A percentile compares a stretch with the other conserved stretches of the same genome.
These are phyloP conservation scores for Rhodotorula sp. DNA, from an alignment of 1,284 basidiomycete species.

Conservation along the genomic window DNA sequence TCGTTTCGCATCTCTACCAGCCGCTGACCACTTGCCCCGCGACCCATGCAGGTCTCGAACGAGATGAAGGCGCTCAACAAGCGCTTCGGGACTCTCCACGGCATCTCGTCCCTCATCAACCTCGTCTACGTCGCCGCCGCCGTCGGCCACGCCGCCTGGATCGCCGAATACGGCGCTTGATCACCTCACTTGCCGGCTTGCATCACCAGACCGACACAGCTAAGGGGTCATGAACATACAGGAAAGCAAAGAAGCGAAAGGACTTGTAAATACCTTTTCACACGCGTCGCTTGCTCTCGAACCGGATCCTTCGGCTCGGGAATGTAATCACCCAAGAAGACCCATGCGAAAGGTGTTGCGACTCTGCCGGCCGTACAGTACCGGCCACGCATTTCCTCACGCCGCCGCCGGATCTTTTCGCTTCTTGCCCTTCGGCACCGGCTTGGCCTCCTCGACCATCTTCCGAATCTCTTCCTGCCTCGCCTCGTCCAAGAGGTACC, in stretches of 20 bases:
- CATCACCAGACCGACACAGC: not conserved
- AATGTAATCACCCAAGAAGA: no score
- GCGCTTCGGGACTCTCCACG: constrained; percentile 39
- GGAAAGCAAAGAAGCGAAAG: not conserved
- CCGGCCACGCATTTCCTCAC: not conserved
- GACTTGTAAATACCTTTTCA: no score
- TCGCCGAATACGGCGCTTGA: constrained; percentile 11
- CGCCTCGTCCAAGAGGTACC: constrained; percentile 60
- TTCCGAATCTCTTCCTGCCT: not conserved
- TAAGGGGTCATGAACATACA: not conserved
- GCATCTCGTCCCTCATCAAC: constrained; percentile 39
- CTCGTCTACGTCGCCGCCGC: constrained; percentile 31
- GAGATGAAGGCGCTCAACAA: constrained; percentile 38
- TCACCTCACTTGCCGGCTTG: not conserved
- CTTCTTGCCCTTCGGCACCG: constrained; percentile 12
- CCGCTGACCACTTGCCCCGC: not conserved
- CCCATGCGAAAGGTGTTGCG: no score
- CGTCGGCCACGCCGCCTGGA: constrained; percentile 11
- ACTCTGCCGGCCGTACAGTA: no score
- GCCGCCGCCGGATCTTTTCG: constrained; percentile 4
- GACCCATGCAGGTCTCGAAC: constrained; percentile 22
- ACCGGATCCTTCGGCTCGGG: no score
- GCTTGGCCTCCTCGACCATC: constrained; percentile 11
- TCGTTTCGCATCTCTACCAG: not conserved
- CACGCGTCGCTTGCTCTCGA: no score